Base-by-base conservation (phyloP, 148 eudicot species). In the Rhododendron mucronatum region DNA sequence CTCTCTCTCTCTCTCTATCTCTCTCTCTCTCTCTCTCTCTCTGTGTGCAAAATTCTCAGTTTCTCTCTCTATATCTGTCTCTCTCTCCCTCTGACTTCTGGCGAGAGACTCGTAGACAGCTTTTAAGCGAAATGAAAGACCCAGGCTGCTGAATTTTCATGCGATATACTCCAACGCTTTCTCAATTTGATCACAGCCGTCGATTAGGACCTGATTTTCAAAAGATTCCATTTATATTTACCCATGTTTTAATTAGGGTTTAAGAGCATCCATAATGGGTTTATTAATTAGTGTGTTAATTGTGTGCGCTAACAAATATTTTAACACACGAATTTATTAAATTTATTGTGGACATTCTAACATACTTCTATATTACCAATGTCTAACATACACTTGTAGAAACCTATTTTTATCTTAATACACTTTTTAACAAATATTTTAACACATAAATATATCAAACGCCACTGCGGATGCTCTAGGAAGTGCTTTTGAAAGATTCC, bases 131-230 rank as follows among this genome's bases (percentile, higher is more conserved):
- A 53, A 59, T 65, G 57, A 80, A 44, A 7, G 18, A 13, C 18
- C 30, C 30, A 61, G 83, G 41, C 82, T 78, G 74, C 57, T 16
- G 73, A 61, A 41, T 14, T 82, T 45, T 81, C 61, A 3, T 80
- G 48, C 59, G 26, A 69, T 28, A 55, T 28, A 55, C 1, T 21
- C 30, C 30, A 28, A 4, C 15, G 8, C 69, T 23, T 28, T 48
- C 21, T 44, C 28, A 44, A 71, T 21, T 82, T 41, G 26, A 88
- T 90, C 88, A 53, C 83, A 48, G 85, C 89, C 92, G 89, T 90
- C 86, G 78, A 86, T 89, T 83, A 47, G 77, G 80, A 44, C 51
- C 76, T 30, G 79, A 51, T 69, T 63, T 80, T 69, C 18, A 13
- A 41, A 84, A 86, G 88, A 86, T 86, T 86, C 88, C 79, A 14